These are phyloP conservation scores for Podospora pseudopauciseta DNA, from an alignment of 495 filamentous ascomycete genomes.

Conservation along the genomic window DNA sequence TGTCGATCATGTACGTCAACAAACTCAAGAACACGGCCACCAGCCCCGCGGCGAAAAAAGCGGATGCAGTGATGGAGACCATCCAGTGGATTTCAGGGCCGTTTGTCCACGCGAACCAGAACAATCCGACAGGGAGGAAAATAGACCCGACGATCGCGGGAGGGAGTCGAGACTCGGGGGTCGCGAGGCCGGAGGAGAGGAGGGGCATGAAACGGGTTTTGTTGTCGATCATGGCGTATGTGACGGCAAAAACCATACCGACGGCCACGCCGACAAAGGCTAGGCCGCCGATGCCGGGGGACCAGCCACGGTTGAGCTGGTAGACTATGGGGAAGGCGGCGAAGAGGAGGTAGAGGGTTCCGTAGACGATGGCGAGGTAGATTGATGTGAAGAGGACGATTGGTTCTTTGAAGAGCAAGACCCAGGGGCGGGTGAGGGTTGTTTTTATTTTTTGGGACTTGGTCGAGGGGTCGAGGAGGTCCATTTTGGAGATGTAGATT, in stretches of 20 bases:
- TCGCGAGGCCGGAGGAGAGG: slow-evolving; percentile 38
- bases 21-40: slow-evolving; percentile 66
- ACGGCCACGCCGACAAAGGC: slow-evolving; percentile 77
- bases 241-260: slow-evolving; percentile 66
- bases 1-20: slow-evolving; percentile 78
- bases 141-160: slow-evolving; percentile 63
- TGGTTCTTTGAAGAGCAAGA: slow-evolving; percentile 73
- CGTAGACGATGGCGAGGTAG: slow-evolving; percentile 74
- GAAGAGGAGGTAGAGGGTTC: slow-evolving; percentile 86
- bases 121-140: slow-evolving; percentile 51
- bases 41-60: slow-evolving; percentile 46
- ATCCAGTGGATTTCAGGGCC: slow-evolving; percentile 49
- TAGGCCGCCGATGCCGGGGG: slow-evolving; percentile 67
- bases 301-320: slow-evolving; percentile 63
- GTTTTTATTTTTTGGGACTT: slow-evolving; percentile 44
- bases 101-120: slow-evolving; percentile 63
- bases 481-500: slow-evolving; percentile 49
- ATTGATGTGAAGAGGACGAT: slow-evolving; percentile 77
- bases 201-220: background rate
- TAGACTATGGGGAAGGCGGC: slow-evolving; percentile 86
- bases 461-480: slow-evolving; percentile 55
- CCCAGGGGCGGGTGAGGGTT: slow-evolving; percentile 63
- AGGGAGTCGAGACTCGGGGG: slow-evolving; percentile 78
- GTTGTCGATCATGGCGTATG: slow-evolving; percentile 67
- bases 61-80: slow-evolving; percentile 45